Evolutionary conservation across 2,329 filamentous ascomycete genomes (phyloP).

Genomic region (Calonectria pteridis): DNA sequence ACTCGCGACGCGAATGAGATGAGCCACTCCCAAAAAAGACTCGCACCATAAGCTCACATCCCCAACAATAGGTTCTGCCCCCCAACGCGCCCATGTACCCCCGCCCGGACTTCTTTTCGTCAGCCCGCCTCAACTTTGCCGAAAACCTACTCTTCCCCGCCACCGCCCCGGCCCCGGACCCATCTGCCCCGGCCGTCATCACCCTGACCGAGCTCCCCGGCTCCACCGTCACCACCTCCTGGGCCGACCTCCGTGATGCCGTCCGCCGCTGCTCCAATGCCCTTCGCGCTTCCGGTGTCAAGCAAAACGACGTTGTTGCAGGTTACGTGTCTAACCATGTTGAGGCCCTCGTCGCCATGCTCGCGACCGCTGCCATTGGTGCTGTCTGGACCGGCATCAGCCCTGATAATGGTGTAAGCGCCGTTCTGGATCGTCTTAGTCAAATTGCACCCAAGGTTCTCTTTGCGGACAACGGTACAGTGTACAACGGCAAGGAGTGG

Average conservation of each 20-base stretch:
- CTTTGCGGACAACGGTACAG: constrained; percentile 87
- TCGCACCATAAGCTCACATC: background rate
- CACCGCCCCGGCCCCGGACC: constrained; percentile 54
- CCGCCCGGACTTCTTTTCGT: constrained; percentile 86
- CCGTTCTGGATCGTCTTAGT: constrained; percentile 86
- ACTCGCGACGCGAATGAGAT: background rate
- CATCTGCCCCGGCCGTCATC: constrained; percentile 77
- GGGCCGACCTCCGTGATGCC: constrained; percentile 82
- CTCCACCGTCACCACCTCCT: constrained; percentile 71
- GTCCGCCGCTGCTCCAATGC: constrained; percentile 81
- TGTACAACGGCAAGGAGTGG: constrained; percentile 94
- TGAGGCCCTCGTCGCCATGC: constrained; percentile 88
- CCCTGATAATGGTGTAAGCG: constrained; percentile 91
- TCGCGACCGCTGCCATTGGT: constrained; percentile 84
- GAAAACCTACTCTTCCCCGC: constrained; percentile 92
- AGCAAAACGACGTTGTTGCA: constrained; percentile 68
- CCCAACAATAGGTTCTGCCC: constrained; percentile 72
- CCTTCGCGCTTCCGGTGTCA: constrained; percentile 75
- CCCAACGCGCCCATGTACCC: constrained; percentile 81
- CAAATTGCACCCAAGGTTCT: constrained; percentile 88
- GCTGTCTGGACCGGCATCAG: constrained; percentile 95
- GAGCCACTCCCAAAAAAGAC: background rate
- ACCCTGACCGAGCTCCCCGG: constrained; percentile 81
- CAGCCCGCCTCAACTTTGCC: constrained; percentile 88
- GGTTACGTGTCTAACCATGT: constrained; percentile 91